These are phyloP conservation scores for Geotrichum macrosporum DNA, from an alignment of 1,139 yeast genomes.

Conservation along the genomic window DNA sequence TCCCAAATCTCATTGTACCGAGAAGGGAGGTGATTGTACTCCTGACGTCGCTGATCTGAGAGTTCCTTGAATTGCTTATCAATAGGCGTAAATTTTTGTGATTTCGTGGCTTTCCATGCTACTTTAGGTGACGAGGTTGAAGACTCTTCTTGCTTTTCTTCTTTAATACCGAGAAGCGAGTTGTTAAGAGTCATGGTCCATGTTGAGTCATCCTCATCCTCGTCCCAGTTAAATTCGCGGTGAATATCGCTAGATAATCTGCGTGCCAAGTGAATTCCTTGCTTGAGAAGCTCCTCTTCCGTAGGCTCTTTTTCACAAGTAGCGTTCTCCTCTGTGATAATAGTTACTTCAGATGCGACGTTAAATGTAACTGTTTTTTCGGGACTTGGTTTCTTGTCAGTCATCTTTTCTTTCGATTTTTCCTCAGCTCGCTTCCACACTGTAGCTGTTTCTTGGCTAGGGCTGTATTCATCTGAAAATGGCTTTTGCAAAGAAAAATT, in stretches of 20 bases:
- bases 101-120: slow-evolving; percentile 25
- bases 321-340: not conserved
- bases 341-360: not conserved
- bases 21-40: slow-evolving; percentile 15
- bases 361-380: not conserved
- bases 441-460: slow-evolving; percentile 29
- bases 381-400: too few relatives aligned
- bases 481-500: slow-evolving; percentile 19
- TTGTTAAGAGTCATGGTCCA: not conserved
- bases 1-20: slow-evolving; percentile 10
- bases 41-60: slow-evolving; percentile 24
- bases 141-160: too few relatives aligned
- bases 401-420: not conserved
- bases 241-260: slow-evolving; percentile 32
- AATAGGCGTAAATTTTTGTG: slow-evolving; percentile 29
- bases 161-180: not conserved
- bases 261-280: slow-evolving; percentile 38
- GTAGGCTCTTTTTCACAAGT: slow-evolving; percentile 5
- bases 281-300: slow-evolving; percentile 30
- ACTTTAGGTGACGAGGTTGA: slow-evolving; percentile 27
- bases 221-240: slow-evolving; percentile 41
- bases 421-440: slow-evolving; percentile 31
- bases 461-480: slow-evolving; percentile 22
- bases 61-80: slow-evolving; percentile 32
- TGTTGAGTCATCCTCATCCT: slow-evolving; percentile 39